Evolutionary conservation across 2,329 filamentous ascomycete species (phyloP), one percentile per base, ranked within the genome.

Genomic region (Aaosphaeria pasadenensis): DNA sequence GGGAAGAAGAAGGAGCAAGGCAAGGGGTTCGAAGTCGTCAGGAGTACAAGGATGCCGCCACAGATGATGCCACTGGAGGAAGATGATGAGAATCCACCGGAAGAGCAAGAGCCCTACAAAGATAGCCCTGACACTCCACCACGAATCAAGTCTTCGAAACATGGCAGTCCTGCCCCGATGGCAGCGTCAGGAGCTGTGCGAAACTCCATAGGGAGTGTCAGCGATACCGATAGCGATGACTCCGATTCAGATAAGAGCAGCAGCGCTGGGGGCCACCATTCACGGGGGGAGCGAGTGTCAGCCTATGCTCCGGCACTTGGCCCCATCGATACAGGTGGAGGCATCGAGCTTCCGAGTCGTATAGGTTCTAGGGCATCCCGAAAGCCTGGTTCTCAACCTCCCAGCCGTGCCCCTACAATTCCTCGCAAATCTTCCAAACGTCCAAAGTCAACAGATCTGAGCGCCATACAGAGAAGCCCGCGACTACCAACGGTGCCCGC

Each of bases 1-100:
- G 88, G 87, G 11, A 95, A 95, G 73, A 90, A 85, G 5, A 96
- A 96, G 65, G 92, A 96, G 56, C 95, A 95, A 71, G 86, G 87
- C 56, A 97, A 97, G 71, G 94, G 94, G 0, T 99, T 99, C 58
- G 94, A 97, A 68, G 94, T 99, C 5, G 92, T 99, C 11, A 79
- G 94, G 61, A 96, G 91, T 66, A 83, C 90, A 6, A 83, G 91
- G 47, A 91, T 94, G 75, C 91, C 91, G 7, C 72, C 70, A 2
- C 86, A 88, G 5, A 85, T 86, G 49, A 87, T 90, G 76, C 80
- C 79, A 30, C 73, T 78, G 7, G 77, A 81, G 30, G 79, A 83
- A 49, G 83, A 86, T 49, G 87, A 88, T 44, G 81, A 67, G 30
- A 58, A 63, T 9, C 61, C 62, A 11, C 54, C 54, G 11, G 51